Conservation (phyloP, 257 asterid genomes). For the Penstemon davidsonii region DNA sequence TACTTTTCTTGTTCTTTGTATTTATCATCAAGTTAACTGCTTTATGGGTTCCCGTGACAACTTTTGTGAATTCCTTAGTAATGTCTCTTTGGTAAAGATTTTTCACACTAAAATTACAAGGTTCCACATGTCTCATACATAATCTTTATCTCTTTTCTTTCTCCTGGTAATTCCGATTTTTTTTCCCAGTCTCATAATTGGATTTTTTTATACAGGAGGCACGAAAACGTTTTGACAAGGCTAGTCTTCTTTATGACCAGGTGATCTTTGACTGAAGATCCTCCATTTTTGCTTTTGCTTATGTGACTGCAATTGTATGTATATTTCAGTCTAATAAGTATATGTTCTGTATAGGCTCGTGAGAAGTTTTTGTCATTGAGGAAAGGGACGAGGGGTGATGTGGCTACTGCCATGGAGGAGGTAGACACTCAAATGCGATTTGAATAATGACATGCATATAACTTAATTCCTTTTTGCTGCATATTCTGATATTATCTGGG, state of each 20-base stretch:
- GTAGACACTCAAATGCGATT: conserved; percentile 37
- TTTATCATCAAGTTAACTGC: conserved; percentile 7
- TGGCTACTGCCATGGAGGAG: conserved; percentile 86
- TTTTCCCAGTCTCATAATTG: conserved; percentile 18
- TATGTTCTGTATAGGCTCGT: conserved; percentile 64
- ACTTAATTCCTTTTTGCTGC: not conserved
- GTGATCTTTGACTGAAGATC: conserved; percentile 41
- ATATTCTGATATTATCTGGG: conserved; percentile 26
- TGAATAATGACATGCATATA: not conserved
- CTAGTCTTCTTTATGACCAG: conserved; percentile 98
- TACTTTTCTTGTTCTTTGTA: too few species aligned
- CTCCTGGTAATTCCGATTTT: conserved; percentile 2
- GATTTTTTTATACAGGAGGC: conserved; percentile 77
- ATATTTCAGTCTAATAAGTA: conserved; percentile 25
- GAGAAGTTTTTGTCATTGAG: conserved; percentile 93
- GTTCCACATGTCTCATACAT: not conserved
- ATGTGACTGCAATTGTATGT: conserved; percentile 4
- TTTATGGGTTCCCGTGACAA: not conserved
- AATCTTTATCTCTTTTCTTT: not conserved
- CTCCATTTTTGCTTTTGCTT: conserved; percentile 5
- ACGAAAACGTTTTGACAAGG: conserved; percentile 94
- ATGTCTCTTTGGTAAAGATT: too few species aligned
- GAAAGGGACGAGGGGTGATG: conserved; percentile 86
- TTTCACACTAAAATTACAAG: not conserved
- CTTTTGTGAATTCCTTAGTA: too few species aligned